Base-by-base conservation (phyloP, 371 early-diverging fungal genomes). In the Rhizopus microsporus region DNA sequence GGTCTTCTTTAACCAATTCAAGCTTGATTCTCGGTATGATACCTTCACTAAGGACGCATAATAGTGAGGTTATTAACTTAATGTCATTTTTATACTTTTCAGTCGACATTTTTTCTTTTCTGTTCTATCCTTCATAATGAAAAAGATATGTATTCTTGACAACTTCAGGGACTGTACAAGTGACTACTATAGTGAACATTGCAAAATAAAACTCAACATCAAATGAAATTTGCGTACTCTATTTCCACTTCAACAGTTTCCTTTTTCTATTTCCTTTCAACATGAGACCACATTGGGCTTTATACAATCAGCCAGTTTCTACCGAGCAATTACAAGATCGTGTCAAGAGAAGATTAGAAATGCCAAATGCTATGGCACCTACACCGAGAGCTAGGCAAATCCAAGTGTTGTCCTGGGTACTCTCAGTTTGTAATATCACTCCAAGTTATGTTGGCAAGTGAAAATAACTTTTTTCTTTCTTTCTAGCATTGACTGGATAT, bases 371-470 rank as follows among this genome's bases (percentile, higher is more conserved):
- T 13, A 56, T 78, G 55, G 67, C 68, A 16, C 79, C 76, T 16
- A 60, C 56, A 13, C 54, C 72, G 29, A 56, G 69, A 46, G 62
- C 72, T 16, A 63, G 78, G 45, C 69, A 69, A 38, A 57, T 75
- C 34, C 75, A 74, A 57, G 51, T 78, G n/a, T 56, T 69, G 12
- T 61, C 73, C 12, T 76, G 71, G 71, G 71, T 59, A 7, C 39
- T 71, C 35, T 63, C 77, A 7, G 33, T 72, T 35, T 60, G 77
- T 73, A 76, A 64, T 54, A 23, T 23, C 23, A 23, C 23, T 23
- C 23, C 23, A 23, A 23, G 15, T 42, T 42, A 13, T 42, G 2
- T 42, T 42, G 2, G 5, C 9, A 45, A 32, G 3, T 32, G 35
- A 43, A 45, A 57, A 12, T 35, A 29, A 31, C 10, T 30, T n/a